Evolutionary conservation across 1,139 yeast species (phyloP).

Genomic region (Candida albicans): DNA sequence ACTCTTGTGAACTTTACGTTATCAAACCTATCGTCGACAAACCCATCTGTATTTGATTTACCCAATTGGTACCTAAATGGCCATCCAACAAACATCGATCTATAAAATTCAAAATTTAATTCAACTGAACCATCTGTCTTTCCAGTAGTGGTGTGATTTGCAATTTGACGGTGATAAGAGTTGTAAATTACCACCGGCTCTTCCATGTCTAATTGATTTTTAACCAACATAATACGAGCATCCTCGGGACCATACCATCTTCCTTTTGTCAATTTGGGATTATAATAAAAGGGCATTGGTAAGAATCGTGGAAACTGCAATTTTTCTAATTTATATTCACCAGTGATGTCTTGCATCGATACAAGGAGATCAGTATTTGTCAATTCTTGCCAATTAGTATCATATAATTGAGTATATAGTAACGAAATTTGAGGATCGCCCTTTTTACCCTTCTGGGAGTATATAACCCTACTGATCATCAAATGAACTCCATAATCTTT

Average conservation of each 20-base stretch:
- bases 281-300: constrained; percentile 28
- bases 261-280: constrained; percentile 16
- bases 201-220: constrained; percentile 26
- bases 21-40: constrained; percentile 17
- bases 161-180: constrained; percentile 21
- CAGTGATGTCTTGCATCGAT: constrained; percentile 22
- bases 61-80: constrained; percentile 35
- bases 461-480: constrained; percentile 34
- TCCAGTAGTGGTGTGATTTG: constrained; percentile 5
- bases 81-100: constrained; percentile 33
- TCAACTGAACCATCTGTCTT: constrained; percentile 1
- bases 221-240: constrained; percentile 28
- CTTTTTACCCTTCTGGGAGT: constrained; percentile 28
- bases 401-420: constrained; percentile 47
- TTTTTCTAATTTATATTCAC: constrained; percentile 16
- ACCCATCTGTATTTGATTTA: constrained; percentile 24
- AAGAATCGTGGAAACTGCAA: constrained; percentile 26
- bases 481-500: constrained; percentile 30
- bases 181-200: constrained; percentile 52
- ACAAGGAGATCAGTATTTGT: constrained; percentile 18
- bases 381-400: constrained; percentile 49
- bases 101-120: constrained; percentile 13
- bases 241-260: constrained; percentile 36
- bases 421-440: constrained; percentile 31
- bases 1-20: constrained; percentile 25